phyloP scores from a whole-genome alignment of 2,329 filamentous ascomycete genomes.

The Paraphaeosphaeria sporulosa region DNA sequence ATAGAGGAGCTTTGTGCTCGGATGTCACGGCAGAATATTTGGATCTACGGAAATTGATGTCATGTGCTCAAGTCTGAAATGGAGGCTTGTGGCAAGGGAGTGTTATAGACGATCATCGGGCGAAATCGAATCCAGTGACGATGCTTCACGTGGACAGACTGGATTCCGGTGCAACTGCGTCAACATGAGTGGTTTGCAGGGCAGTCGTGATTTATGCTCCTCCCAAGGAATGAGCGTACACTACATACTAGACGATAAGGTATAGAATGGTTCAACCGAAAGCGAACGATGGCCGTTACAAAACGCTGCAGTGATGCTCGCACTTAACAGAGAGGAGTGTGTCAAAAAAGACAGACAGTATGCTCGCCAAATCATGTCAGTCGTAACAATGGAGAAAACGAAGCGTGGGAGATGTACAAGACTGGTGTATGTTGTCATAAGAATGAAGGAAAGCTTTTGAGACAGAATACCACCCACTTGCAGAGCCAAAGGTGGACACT shows the following conservation, averaged over 20 bases:
- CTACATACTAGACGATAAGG: constrained; percentile 18
- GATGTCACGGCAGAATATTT: neutral
- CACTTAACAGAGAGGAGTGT: neutral
- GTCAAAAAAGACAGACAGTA: neutral
- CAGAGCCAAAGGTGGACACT: neutral
- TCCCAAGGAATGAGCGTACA: neutral
- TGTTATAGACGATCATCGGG: neutral
- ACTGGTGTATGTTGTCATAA: neutral
- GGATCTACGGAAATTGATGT: neutral
- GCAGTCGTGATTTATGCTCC: neutral
- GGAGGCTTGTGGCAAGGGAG: neutral
- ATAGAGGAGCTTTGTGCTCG: neutral
- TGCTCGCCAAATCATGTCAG: constrained; percentile 1
- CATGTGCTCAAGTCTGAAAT: neutral
- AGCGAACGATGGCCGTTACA: constrained; percentile 2
- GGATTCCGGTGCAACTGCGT: neutral
- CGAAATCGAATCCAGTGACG: neutral
- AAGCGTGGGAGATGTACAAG: neutral
- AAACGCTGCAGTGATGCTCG: constrained; percentile 6
- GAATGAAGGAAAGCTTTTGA: neutral
- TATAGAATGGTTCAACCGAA: neutral
- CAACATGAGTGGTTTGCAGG: neutral
- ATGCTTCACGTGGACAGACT: neutral
- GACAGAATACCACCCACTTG: neutral
- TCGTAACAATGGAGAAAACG: neutral